Evolutionary conservation across 2,329 filamentous ascomycete genomes (phyloP), one percentile per base, ranked within the genome.

Genomic region (Trichoderma koningii): DNA sequence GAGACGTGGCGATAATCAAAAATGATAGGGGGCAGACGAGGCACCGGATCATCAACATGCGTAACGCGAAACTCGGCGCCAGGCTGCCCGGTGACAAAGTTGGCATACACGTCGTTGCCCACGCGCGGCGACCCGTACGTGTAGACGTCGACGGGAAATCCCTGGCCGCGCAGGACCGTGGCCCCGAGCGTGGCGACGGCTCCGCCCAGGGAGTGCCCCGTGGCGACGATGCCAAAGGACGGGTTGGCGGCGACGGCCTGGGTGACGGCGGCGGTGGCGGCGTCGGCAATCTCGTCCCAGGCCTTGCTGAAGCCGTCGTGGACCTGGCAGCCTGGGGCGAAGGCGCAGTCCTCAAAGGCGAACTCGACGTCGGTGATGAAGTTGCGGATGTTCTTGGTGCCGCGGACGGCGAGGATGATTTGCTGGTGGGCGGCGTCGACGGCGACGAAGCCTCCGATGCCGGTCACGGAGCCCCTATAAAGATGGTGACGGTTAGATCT

Each of bases 121-220:
- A 88, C 81, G 52, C 88, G 87, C 1, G 89, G 89, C 19, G 85
- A 81, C 67, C 89, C 89, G 76, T 84, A 92, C 1, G 85, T 88
- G 80, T 87, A 90, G 50, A 90, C 70, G 69, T 88, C 86, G 17
- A 73, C 66, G 1, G 76, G 68, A 66, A 77, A 75, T 48, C 83
- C 85, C 10, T 73, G 71, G 6, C 74, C 73, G 53, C 87, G 82
- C 21, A 90, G 76, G 69, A 85, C 80, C 0, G 82, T 85, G 0
- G 81, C 85, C 0, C 81, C 88, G 5, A 92, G 73, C 7, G 83
- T 85, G 45, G 83, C 86, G 2, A 91, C 78, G 7, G 87, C 87
- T 28, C 80, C 89, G 55, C 89, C 89, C 4, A 92, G 84, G 10
- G 86, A 89, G 78, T 91, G 89, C 42, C 89, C 89, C 0, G 87